These are phyloP conservation scores for Phanerodontia chrysosporium DNA, from an alignment of 768 basidiomycete genomes.

Conservation along the genomic window DNA sequence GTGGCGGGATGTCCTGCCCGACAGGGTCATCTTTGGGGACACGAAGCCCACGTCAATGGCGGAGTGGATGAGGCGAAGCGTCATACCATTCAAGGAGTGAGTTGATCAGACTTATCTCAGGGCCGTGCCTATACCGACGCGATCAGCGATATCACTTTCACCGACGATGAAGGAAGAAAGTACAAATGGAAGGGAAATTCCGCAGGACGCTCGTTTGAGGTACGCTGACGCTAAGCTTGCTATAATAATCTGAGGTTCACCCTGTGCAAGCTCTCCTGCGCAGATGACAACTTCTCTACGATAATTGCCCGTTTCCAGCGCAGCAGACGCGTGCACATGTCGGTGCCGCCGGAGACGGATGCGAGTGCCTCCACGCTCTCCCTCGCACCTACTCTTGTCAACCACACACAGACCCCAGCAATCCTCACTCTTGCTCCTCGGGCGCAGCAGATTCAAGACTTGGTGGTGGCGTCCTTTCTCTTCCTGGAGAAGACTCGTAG, in stretches of 20 bases:
- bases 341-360: background rate
- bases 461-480: slow-evolving; percentile 36
- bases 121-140: background rate
- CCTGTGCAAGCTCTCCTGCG: background rate
- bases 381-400: slow-evolving; percentile 4
- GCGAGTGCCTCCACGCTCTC: slow-evolving; percentile 1
- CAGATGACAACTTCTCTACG: slow-evolving; percentile 1
- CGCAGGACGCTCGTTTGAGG: slow-evolving; percentile 34
- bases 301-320: slow-evolving; percentile 3
- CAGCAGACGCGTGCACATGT: background rate
- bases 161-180: slow-evolving; percentile 29
- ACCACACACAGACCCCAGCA: slow-evolving; percentile 25
- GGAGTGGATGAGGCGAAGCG: slow-evolving; percentile 36
- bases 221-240: slow-evolving; percentile 11
- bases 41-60: slow-evolving; percentile 26
- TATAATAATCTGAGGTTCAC: too few species aligned
- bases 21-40: slow-evolving; percentile 34
- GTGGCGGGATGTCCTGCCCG: slow-evolving; percentile 34
- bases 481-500: slow-evolving; percentile 38
- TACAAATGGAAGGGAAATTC: slow-evolving; percentile 42
- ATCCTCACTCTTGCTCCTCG: slow-evolving; percentile 28
- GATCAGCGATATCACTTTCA: slow-evolving; percentile 34
- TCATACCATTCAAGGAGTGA: slow-evolving; percentile 37
- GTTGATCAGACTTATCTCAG: slow-evolving; percentile 10
- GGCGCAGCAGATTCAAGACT: slow-evolving; percentile 32